A percentile compares a stretch with the other conserved stretches of the same genome.
Evolutionary conservation across 169 alveolate species (phyloP).

Genomic region (Plasmodium falciparum): DNA sequence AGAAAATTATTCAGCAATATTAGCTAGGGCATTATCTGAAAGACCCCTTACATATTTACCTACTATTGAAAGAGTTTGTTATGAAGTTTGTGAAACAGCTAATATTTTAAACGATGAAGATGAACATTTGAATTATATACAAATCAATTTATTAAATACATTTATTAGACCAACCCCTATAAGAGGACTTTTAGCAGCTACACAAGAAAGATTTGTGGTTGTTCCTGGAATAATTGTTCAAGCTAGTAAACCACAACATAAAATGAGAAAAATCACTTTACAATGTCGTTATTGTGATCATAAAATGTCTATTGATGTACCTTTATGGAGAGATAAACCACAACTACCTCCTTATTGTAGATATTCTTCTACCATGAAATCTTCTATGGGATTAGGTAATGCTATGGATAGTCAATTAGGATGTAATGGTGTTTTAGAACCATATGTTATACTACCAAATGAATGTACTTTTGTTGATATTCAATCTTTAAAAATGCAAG

Average conservation of each 20-base stretch:
- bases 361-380: slow-evolving; percentile 82
- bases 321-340: slow-evolving; percentile 92
- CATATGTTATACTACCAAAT: slow-evolving; percentile 95
- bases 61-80: slow-evolving; percentile 84
- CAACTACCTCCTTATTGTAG: slow-evolving; percentile 85
- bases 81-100: slow-evolving; percentile 84
- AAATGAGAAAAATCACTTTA: slow-evolving; percentile 85
- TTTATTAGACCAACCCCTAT: slow-evolving; percentile 85
- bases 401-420: slow-evolving; percentile 84
- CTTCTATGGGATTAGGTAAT: slow-evolving; percentile 78
- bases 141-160: slow-evolving; percentile 83
- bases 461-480: slow-evolving; percentile 97
- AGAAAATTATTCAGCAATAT: slow-evolving; percentile 81
- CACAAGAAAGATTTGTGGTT: slow-evolving; percentile 93
- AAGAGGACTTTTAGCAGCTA: slow-evolving; percentile 81
- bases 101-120: slow-evolving; percentile 83
- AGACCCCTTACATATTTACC: slow-evolving; percentile 84
- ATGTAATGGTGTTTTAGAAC: slow-evolving; percentile 84
- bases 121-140: slow-evolving; percentile 82
- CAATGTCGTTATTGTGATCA: slow-evolving; percentile 95
- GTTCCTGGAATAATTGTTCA: slow-evolving; percentile 97
- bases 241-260: slow-evolving; percentile 93
- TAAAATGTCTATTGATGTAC: slow-evolving; percentile 89
- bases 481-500: slow-evolving; percentile 97
- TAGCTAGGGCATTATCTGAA: slow-evolving; percentile 84